Conservation (phyloP, 805 yeast genomes). For the Scheffersomyces spartinae region DNA sequence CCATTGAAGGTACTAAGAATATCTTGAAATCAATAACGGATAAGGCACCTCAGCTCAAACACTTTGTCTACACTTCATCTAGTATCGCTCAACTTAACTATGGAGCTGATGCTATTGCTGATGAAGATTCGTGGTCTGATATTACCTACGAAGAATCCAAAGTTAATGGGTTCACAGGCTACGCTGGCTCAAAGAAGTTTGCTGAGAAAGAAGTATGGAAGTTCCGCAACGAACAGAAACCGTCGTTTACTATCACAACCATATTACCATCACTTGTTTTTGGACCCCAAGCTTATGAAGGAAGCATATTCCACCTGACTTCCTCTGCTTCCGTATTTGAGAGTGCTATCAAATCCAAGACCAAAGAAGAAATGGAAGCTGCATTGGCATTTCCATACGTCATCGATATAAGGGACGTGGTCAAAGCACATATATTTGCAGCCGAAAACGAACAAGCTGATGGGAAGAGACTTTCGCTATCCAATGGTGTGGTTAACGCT, state of each 20-base stretch:
- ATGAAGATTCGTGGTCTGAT: constrained; percentile 8
- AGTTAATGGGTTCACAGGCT: constrained; percentile 3
- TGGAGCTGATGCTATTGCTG: no score
- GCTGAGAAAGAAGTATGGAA: constrained; percentile 6
- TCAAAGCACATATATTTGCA: constrained; percentile 43
- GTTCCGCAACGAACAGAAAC: constrained; percentile 12
- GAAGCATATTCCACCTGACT: no score
- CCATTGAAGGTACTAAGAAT: constrained; percentile 16
- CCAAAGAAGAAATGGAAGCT: constrained; percentile 9
- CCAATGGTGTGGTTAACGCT: constrained; percentile 10
- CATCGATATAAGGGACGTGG: constrained; percentile 55
- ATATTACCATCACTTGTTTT: constrained; percentile 25
- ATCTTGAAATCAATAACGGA: constrained; percentile 9
- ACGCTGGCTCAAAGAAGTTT: constrained; percentile 6
- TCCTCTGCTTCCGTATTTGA: constrained; percentile 14
- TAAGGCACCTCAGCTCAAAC: constrained; percentile 8
- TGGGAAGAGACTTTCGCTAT: constrained; percentile 20
- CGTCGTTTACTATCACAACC: constrained; percentile 13
- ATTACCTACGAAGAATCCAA: constrained; percentile 7
- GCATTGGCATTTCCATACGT: constrained; percentile 8
- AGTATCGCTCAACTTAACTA: no score
- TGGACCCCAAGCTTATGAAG: constrained; percentile 29
- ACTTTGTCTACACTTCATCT: no score
- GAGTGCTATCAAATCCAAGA: constrained; percentile 18
- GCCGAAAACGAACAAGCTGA: constrained; percentile 24